phyloP scores from a whole-genome alignment of 1,284 basidiomycete genomes.

The Takashimella tepidaria region DNA sequence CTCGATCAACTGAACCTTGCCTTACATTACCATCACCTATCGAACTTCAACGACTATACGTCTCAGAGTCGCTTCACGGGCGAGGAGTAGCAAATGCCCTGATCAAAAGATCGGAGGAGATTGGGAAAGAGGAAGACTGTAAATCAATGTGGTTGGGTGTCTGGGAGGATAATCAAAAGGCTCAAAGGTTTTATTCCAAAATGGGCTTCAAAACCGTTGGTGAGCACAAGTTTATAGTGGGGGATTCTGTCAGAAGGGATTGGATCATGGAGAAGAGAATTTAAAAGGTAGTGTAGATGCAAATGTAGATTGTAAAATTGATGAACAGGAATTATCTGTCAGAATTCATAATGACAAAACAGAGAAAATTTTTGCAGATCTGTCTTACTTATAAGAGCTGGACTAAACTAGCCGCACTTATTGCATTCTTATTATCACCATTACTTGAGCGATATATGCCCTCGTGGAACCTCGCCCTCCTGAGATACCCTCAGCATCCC shows the following conservation, averaged over 20 bases:
- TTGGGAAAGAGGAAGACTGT: background rate
- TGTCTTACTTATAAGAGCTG: too few relatives aligned
- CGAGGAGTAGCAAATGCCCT: background rate
- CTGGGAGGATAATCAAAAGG: background rate
- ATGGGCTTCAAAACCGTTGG: constrained; percentile 3
- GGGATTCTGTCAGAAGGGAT: constrained; percentile 16
- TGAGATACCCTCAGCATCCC: too few relatives aligned
- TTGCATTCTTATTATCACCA: too few relatives aligned
- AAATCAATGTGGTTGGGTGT: background rate
- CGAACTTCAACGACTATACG: constrained; percentile 26
- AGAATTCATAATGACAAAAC: background rate
- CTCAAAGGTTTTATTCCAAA: background rate
- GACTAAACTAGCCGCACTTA: too few relatives aligned
- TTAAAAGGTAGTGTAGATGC: constrained; percentile 1
- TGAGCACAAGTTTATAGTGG: constrained; percentile 17
- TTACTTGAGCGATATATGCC: constrained; percentile 19
- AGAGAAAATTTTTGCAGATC: too few relatives aligned
- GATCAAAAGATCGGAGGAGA: background rate
- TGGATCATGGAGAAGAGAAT: constrained; percentile 20
- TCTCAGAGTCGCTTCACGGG: constrained; percentile 1
- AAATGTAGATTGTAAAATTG: background rate
- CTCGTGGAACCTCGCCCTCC: constrained; percentile 21
- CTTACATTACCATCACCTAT: constrained; percentile 10
- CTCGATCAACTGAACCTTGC: constrained; percentile 10
- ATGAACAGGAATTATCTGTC: background rate